Percentiles rank a stretch among this genome's conserved stretches.
phyloP scores from a whole-genome alignment of 768 basidiomycete species.

The Calocera cornea region DNA sequence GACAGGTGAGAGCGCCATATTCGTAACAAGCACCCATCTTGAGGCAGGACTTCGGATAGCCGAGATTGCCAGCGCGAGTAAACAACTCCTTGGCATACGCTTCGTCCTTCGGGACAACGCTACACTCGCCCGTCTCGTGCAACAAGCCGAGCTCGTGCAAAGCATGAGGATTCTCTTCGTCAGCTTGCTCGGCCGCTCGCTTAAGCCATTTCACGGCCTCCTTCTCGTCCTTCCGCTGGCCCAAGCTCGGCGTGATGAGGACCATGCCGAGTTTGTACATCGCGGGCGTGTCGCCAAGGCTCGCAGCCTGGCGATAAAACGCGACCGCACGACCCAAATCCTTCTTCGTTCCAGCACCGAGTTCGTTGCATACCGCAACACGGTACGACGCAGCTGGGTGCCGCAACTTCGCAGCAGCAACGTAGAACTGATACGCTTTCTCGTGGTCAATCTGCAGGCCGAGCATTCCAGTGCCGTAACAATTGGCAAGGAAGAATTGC shows the following conservation, averaged over 20 bases:
- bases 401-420: constrained; percentile 95
- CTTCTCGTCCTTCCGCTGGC: constrained; percentile 69
- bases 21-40: constrained; percentile 94
- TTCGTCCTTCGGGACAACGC: constrained; percentile 64
- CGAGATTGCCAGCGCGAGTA: constrained; percentile 82
- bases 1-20: constrained; percentile 76
- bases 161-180: constrained; percentile 96
- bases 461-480: constrained; percentile 86
- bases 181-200: constrained; percentile 90
- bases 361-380: constrained; percentile 96
- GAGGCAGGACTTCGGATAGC: constrained; percentile 87
- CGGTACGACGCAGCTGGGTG: constrained; percentile 90
- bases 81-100: constrained; percentile 72
- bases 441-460: constrained; percentile 97
- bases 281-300: constrained; percentile 88
- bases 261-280: constrained; percentile 99
- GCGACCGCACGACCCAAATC: constrained; percentile 81
- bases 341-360: constrained; percentile 86
- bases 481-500: constrained; percentile 96
- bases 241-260: constrained; percentile 68
- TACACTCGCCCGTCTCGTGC: constrained; percentile 53
- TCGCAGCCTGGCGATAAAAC: constrained; percentile 94
- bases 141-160: constrained; percentile 86
- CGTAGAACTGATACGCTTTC: constrained; percentile 89
- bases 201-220: constrained; percentile 93